Evolutionary conservation across 768 basidiomycete species (phyloP), one percentile per base, ranked within the genome.

Genomic region (Lactifluus echinatus): DNA sequence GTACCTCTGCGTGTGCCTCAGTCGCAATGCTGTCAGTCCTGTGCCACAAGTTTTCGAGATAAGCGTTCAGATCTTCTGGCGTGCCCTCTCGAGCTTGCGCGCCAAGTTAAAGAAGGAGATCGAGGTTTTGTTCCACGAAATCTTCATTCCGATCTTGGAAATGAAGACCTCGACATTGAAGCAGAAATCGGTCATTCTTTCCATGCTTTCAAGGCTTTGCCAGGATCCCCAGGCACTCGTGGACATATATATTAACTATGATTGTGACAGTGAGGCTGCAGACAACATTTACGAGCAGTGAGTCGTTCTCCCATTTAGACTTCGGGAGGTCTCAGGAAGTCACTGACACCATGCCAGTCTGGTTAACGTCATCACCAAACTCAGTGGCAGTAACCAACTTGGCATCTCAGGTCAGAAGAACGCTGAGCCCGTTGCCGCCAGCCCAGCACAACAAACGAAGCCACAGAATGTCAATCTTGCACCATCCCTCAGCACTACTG

Each of bases 31-130:
- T 46, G 89, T 97, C 59, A 93, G 90, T 69, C 84, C 93, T 2
- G 93, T 98, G 7, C 87, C 88, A 2, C 94, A 95, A 70, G 94
- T 99, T 14, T 99, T 99, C 70, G 96, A 99, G 68, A 84, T 93
- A 50, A 93, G 92, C 66, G 94, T 97, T 48, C 96, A 98, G 73
- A 96, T 98, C 57, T 98, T 98, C 72, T 97, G 95, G 93, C 81
- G 91, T 64, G 88, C 96, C 48, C 70, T 98, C n/a, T 83, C 87
- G 43, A 89, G 92, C 11, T 85, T 99, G 83, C 82, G 96, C 28
- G 91, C 90, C 17, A 95, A 91, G 74, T 80, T 99, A 64, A 99
- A 99, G 95, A 96, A 97, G 88, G 96, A 99, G 71, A 97, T 98
- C 56, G 95, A 97, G 70, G 93, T 99, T 36, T 77, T 99, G n/a